Conservation (phyloP, 2,329 filamentous ascomycete species). For the Fusarium mangiferae region DNA sequence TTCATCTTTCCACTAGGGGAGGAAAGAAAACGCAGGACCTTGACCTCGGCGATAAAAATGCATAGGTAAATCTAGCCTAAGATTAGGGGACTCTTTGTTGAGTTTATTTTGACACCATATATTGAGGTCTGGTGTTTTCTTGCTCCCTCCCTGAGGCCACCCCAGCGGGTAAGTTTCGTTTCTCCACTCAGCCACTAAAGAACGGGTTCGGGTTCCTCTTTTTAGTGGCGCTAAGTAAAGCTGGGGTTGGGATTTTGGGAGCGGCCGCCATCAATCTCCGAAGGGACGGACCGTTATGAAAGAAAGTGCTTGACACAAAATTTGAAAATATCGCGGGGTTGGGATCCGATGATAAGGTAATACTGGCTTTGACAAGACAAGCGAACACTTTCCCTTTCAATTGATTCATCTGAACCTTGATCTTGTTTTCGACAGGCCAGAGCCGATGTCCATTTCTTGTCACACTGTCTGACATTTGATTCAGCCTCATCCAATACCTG, state of each 20-base stretch:
- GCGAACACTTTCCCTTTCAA: neutral
- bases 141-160: too few relatives aligned
- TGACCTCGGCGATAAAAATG: too few relatives aligned
- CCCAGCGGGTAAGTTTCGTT: neutral
- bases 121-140: too few relatives aligned
- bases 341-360: neutral
- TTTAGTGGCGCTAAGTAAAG: constrained; percentile 12
- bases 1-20: too few relatives aligned
- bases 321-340: constrained; percentile 28
- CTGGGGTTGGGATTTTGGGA: constrained; percentile 3
- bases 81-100: too few relatives aligned
- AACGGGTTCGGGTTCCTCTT: constrained; percentile 20
- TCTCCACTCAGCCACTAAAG: constrained; percentile 2
- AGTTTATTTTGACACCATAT: too few relatives aligned
- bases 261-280: constrained; percentile 7
- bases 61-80: too few relatives aligned
- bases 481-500: constrained; percentile 13
- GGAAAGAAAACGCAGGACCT: too few relatives aligned
- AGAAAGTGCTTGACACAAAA: neutral
- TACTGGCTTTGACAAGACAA: neutral
- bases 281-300: constrained; percentile 20
- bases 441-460: neutral
- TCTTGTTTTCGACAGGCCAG: neutral
- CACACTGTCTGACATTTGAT: constrained; percentile 32
- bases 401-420: neutral